Conservation (phyloP, 163 green algal genomes). For the Prototheca cutis region DNA sequence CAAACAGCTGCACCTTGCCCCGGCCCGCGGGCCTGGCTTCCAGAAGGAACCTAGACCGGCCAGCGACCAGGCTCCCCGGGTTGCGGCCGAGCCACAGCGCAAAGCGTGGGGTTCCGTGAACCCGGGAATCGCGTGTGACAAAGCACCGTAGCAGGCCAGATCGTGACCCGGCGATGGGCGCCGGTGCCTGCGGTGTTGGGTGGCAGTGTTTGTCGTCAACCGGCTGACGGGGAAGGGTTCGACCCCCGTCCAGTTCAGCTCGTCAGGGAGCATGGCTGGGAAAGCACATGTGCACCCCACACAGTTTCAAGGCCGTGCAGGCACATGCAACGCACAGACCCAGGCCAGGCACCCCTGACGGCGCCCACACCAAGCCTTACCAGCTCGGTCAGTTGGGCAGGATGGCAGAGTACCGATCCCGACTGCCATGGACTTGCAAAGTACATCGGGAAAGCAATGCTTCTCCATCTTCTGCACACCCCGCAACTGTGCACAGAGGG, state of each 20-base stretch:
- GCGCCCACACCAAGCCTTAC: slow-evolving; percentile 10
- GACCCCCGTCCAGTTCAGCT: too few relatives aligned
- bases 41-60: neutral
- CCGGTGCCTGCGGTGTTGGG: slow-evolving; percentile 11
- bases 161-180: slow-evolving; percentile 5
- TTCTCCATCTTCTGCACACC: slow-evolving; percentile 21
- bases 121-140: slow-evolving; percentile 15
- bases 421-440: slow-evolving; percentile 24
- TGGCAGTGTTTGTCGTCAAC: too few relatives aligned
- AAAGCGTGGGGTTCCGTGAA: slow-evolving; percentile 9
- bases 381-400: slow-evolving; percentile 26
- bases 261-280: too few relatives aligned
- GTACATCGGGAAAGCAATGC: slow-evolving; percentile 18
- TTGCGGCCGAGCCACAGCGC: slow-evolving; percentile 20
- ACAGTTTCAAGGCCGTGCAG: too few relatives aligned
- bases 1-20: too few relatives aligned
- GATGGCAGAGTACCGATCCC: slow-evolving; percentile 19
- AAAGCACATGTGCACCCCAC: too few relatives aligned
- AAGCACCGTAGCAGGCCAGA: slow-evolving; percentile 30
- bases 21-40: neutral
- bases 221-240: too few relatives aligned
- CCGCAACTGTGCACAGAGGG: too few relatives aligned
- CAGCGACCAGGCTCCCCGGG: neutral
- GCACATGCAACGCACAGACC: too few relatives aligned
- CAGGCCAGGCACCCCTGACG: too few relatives aligned